Conservation (phyloP, 2,329 filamentous ascomycete species). For the Dothideomycetes sp. region DNA sequence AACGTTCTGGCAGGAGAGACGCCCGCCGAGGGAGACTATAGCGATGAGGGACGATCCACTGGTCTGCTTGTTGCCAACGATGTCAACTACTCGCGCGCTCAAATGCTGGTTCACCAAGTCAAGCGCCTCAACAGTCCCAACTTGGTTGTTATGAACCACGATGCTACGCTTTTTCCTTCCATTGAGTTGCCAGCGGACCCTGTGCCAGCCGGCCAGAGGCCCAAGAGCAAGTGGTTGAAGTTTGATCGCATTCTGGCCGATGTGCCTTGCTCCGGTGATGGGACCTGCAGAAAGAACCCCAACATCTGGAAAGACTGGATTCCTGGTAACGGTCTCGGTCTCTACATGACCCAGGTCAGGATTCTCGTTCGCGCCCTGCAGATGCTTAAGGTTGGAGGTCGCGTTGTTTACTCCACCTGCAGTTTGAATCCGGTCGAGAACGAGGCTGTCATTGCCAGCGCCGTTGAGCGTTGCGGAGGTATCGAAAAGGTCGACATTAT, state of each 20-base stretch:
- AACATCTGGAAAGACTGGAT: conserved; percentile 94
- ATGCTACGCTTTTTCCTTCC: conserved; percentile 89
- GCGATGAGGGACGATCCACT: conserved; percentile 76
- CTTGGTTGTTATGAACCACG: conserved; percentile 93
- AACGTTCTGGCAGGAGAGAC: too few relatives aligned
- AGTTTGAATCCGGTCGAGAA: conserved; percentile 99
- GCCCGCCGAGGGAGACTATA: conserved; percentile 48
- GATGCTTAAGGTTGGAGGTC: conserved; percentile 88
- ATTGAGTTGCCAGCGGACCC: conserved; percentile 64
- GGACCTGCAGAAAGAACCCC: conserved; percentile 84
- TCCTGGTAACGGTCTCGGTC: conserved; percentile 73
- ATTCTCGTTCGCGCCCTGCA: conserved; percentile 88
- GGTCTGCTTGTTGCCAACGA: conserved; percentile 93
- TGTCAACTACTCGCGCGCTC: conserved; percentile 88
- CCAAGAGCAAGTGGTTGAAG: conserved; percentile 67
- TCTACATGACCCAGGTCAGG: conserved; percentile 76
- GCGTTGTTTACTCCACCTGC: conserved; percentile 96
- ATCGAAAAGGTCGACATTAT: conserved; percentile 69
- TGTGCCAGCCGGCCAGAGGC: conserved; percentile 36
- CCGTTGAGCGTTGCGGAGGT: conserved; percentile 84
- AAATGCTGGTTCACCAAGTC: conserved; percentile 95
- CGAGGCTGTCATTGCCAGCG: conserved; percentile 79
- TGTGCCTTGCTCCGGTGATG: conserved; percentile 93
- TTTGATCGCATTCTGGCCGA: conserved; percentile 95
- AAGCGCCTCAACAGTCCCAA: conserved; percentile 96